A percentile compares a stretch with the other conserved stretches of the same genome.
These are phyloP conservation scores for Mycena sanguinolenta DNA, from an alignment of 768 basidiomycete species.

Conservation along the genomic window DNA sequence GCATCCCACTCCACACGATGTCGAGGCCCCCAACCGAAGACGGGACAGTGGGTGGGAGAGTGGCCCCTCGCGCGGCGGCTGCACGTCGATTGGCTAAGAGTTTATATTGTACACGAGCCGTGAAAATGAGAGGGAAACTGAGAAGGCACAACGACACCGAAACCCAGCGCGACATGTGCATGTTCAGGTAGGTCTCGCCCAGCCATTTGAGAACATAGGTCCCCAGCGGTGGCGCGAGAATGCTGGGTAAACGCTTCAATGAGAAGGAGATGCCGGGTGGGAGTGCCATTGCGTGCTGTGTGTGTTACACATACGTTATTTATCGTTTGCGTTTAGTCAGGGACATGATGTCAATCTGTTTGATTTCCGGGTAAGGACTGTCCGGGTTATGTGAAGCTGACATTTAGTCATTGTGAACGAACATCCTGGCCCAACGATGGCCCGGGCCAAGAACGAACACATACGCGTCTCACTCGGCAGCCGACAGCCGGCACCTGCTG, in stretches of 20 bases:
- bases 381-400: no score
- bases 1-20: neutral
- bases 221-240: constrained; percentile 14
- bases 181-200: neutral
- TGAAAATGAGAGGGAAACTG: constrained; percentile 24
- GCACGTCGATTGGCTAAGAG: constrained; percentile 3
- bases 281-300: neutral
- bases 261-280: constrained; percentile 21
- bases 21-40: constrained; percentile 30
- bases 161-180: constrained; percentile 4
- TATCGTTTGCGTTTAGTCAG: no score
- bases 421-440: no score
- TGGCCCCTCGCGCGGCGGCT: constrained; percentile 22
- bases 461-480: no score
- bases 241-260: neutral
- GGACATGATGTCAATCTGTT: no score
- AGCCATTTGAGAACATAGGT: constrained; percentile 23
- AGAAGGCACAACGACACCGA: constrained; percentile 6
- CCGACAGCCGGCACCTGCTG: no score
- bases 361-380: no score
- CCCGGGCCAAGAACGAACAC: no score
- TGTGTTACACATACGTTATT: no score
- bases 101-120: constrained; percentile 11
- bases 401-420: no score
- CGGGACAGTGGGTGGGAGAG: constrained; percentile 24